Conservation (phyloP, 2,329 filamentous ascomycete genomes). For the Didymella pinodella region DNA sequence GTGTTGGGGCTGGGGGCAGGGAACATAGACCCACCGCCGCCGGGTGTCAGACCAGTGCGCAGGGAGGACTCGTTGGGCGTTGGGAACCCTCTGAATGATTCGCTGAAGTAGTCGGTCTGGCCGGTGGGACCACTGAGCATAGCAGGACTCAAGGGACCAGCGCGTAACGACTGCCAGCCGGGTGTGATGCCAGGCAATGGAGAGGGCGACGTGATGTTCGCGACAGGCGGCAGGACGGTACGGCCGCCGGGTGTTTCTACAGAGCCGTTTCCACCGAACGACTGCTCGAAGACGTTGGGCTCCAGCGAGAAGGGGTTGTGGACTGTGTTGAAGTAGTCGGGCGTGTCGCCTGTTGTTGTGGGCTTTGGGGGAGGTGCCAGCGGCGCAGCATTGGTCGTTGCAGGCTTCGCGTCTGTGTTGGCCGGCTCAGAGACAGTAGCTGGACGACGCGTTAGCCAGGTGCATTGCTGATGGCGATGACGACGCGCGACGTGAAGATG, state of each 20-base stretch:
- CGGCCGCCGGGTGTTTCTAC: slow-evolving; percentile 79
- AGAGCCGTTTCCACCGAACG: slow-evolving; percentile 63
- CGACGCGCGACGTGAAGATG: slow-evolving; percentile 9
- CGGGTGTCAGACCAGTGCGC: slow-evolving; percentile 88
- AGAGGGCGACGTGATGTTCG: slow-evolving; percentile 87
- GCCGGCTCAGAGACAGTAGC: slow-evolving; percentile 34
- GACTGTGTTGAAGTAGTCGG: slow-evolving; percentile 61
- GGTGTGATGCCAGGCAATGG: slow-evolving; percentile 77
- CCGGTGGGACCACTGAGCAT: slow-evolving; percentile 87
- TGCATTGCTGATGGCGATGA: slow-evolving; percentile 12
- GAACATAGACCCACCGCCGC: slow-evolving; percentile 97
- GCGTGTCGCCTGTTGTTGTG: slow-evolving; percentile 53
- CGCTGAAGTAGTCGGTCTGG: slow-evolving; percentile 83
- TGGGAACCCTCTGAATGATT: slow-evolving; percentile 84
- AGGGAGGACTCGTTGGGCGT: slow-evolving; percentile 97
- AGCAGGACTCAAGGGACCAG: slow-evolving; percentile 92
- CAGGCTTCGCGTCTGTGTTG: slow-evolving; percentile 41
- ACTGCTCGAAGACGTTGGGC: slow-evolving; percentile 97
- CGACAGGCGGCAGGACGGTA: slow-evolving; percentile 84
- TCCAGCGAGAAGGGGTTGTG: slow-evolving; percentile 73
- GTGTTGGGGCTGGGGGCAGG: slow-evolving; percentile 88
- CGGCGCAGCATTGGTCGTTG: slow-evolving; percentile 55
- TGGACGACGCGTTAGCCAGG: slow-evolving; percentile 30
- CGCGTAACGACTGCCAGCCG: slow-evolving; percentile 88
- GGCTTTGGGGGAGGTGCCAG: slow-evolving; percentile 62